Evolutionary conservation across 108 stramenopile genomes (phyloP), one percentile per base, ranked within the genome.

Genomic region (Bacterosira constricta): DNA sequence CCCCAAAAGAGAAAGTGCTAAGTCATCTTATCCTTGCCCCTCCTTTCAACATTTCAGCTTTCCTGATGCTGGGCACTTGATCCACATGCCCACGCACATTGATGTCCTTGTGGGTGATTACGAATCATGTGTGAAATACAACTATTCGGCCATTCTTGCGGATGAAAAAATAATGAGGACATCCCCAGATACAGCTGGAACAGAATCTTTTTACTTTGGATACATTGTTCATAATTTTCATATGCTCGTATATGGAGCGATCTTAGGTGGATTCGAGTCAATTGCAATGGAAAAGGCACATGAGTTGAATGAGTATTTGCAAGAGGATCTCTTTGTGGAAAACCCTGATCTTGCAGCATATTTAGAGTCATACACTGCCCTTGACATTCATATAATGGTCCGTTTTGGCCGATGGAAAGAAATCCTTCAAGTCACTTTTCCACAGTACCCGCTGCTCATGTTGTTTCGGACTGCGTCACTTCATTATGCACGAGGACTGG

Each of bases 151-250:
- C n/a, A 90, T 91, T 51, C n/a, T 60, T 37, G 88, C 91, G 0
- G 94, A 95, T 55, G 68, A 81, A 67, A 84, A 82, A 67, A 50
- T 69, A 38, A 89, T 88, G 83, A 26, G 63, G 17, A 58, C 46
- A 23, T 85, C 85, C 44, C 91, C 90, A 8, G 80, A 85, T 13
- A 92, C 91, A 12, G 85, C 88, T 34, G 90, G 90, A 20, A 81
- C 73, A 17, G 81, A 82, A 51, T 83, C 86, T 0, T 95, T 95
- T 64, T 95, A 91, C 64, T 91, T 92, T 74, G 94, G 94, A 8
- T 95, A 95, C 66, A 85, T 88, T 67, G 88, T 86, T 30, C 94
- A 95, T 71, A 85, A 90, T 58, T 95, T 85, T 78, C 88, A 95
- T 69, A 92, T 95, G 90, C 67, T 77, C 1, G 86, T 91, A 0